phyloP scores from a whole-genome alignment of 306 rosid genomes.

The Herpetospermum pedunculosum region DNA sequence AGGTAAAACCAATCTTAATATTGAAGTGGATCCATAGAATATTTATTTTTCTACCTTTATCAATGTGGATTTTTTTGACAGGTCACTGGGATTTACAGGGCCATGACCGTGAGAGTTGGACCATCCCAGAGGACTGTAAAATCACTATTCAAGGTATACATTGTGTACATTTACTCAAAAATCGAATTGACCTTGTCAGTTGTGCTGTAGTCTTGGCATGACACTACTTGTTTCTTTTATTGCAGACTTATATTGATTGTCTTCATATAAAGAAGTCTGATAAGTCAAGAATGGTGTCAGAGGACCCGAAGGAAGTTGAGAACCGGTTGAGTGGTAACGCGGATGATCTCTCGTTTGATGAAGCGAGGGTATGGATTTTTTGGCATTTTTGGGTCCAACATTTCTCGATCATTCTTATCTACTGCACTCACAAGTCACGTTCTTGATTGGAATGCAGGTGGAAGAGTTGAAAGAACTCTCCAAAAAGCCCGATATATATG shows the following conservation, averaged over 20 bases:
- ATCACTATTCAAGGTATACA: slow-evolving; percentile 73
- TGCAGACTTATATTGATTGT: slow-evolving; percentile 90
- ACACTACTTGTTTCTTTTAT: slow-evolving; percentile 9
- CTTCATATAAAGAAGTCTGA: slow-evolving; percentile 84
- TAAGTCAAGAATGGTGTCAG: slow-evolving; percentile 77
- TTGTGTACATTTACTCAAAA: background rate
- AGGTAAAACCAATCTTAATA: slow-evolving; percentile 38
- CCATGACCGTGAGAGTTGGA: slow-evolving; percentile 94
- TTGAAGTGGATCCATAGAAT: background rate
- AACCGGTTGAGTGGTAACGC: slow-evolving; percentile 20
- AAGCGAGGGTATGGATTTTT: slow-evolving; percentile 40
- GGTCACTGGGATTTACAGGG: slow-evolving; percentile 95
- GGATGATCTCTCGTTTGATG: slow-evolving; percentile 45
- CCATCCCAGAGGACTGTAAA: slow-evolving; percentile 91
- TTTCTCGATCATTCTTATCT: slow-evolving; percentile 8
- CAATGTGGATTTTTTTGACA: slow-evolving; percentile 20
- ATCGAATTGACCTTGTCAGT: slow-evolving; percentile 1
- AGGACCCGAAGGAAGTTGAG: slow-evolving; percentile 51
- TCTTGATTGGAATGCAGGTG: slow-evolving; percentile 37
- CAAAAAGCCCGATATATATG: slow-evolving; percentile 71
- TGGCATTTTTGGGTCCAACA: background rate
- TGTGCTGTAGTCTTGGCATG: slow-evolving; percentile 7
- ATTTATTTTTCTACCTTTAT: slow-evolving; percentile 6
- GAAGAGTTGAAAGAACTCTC: slow-evolving; percentile 72
- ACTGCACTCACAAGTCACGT: slow-evolving; percentile 17